Evolutionary conservation across 2,329 filamentous ascomycete species (phyloP), one percentile per base, ranked within the genome.

Genomic region (Fusarium praegraminearum): DNA sequence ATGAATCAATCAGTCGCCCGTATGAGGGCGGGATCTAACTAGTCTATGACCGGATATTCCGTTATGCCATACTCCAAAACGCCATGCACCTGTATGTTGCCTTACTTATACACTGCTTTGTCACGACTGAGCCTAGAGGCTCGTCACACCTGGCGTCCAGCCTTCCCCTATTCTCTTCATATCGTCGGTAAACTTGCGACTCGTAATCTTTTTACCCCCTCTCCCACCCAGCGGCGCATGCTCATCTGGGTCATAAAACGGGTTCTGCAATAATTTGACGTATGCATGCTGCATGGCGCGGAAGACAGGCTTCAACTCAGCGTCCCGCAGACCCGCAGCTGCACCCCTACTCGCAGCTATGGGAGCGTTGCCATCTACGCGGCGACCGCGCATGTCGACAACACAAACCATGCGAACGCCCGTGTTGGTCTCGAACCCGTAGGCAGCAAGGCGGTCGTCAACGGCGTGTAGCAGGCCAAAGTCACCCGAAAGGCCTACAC

Each of bases 351-450:
- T 50, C 10, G 57, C 69, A 44, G 65, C 66, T 4, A 63, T 62
- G 12, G 74, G 76, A 52, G 63, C 53, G 45, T 62, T 61, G 2
- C 58, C 59, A 32, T 80, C 81, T 55, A 84, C 80, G 51, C 86
- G 82, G 24, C 91, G 84, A 2, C 94, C 94, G 72, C 94, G 89
- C 87, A 97, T 93, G 81, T 99, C 95, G 32, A 98, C 91, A 5
- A 98, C 89, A 67, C 94, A 91, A 35, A 98, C 90, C 76, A 99
- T 90, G 78, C 95, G 94, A 69, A 97, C 89, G 41, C 94, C 94
- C 28, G 96, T 98, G 80, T 97, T 98, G 59, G 96, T 98, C 80
- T 98, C 88, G 89, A 93, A 98, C 75, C 96, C 96, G 83, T 98
- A 99, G 72, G 94, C 92, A 36, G 94, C 94, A 47, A 98, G 86